Conservation (phyloP, 148 eudicot genomes). For the Cornus suecica region DNA sequence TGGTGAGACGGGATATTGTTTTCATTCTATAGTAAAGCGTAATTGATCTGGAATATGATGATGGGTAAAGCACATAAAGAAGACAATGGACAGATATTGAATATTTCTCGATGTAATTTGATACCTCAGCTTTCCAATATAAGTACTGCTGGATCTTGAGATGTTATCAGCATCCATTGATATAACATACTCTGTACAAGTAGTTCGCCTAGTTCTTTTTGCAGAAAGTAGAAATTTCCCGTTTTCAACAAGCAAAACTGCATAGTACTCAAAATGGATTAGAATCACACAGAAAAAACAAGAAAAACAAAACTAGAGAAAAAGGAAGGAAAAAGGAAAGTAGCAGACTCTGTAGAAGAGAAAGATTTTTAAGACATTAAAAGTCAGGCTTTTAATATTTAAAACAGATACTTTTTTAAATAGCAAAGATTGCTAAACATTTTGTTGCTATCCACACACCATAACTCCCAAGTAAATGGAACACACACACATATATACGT, state of each 20-base stretch:
- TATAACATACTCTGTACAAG: slow-evolving; percentile 60
- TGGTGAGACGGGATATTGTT: neutral
- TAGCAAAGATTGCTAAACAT: neutral
- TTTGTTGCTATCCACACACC: neutral
- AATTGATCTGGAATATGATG: neutral
- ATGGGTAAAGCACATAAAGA: neutral
- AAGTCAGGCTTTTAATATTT: neutral
- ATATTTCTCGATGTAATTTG: neutral
- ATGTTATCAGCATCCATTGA: slow-evolving; percentile 63
- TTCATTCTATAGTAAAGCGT: neutral
- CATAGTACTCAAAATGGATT: slow-evolving; percentile 4
- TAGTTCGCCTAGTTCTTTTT: slow-evolving; percentile 58
- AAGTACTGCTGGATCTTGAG: slow-evolving; percentile 58
- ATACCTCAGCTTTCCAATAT: slow-evolving; percentile 57
- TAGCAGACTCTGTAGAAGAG: neutral
- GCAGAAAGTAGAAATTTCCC: slow-evolving; percentile 68
- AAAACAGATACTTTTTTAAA: neutral
- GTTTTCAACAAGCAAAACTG: slow-evolving; percentile 55
- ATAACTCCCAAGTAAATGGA: neutral
- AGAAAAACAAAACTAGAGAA: neutral
- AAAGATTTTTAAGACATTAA: neutral
- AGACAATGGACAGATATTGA: neutral
- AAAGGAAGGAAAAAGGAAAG: neutral
- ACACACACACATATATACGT: neutral
- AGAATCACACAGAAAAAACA: too few relatives aligned